Evolutionary conservation across 345 rosid genomes (phyloP), one percentile per base, ranked within the genome.

Genomic region (Acer saccharum): DNA sequence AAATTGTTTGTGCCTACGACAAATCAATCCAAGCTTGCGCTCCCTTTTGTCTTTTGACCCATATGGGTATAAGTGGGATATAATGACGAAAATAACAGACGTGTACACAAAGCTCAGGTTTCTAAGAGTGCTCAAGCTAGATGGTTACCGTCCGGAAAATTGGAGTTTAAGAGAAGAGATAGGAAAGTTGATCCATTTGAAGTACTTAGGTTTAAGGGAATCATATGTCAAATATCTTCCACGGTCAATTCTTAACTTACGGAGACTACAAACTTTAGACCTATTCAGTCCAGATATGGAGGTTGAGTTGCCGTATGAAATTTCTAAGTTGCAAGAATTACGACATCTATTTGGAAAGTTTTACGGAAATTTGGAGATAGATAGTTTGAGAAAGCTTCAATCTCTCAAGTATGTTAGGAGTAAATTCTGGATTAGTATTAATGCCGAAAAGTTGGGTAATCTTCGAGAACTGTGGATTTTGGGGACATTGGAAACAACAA

Each of bases 121-220:
- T 13, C 74, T 81, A 3, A 77, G 84, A 32, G 54, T 74, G 43
- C 16, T 81, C 11, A 78, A 81, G 10, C 71, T 77, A 67, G 81
- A 77, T 68, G 71, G 77, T 39, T 72, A 0, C 10, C 0, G 1
- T n/a, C 3, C 35, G 0, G 25, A 23, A 23, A 3, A 60, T 6
- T 6, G 10, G 73, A 70, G 71, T 14, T 77, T 80, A 27, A 60
- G 76, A 20, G 46, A 57, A 27, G 58, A 73, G 9, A 73, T 81
- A 21, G 81, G 78, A 20, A 20, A 25, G 35, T 74, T 81, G 60
- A 77, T n/a, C n/a, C n/a, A n/a, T n/a, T n/a, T n/a, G n/a, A n/a
- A n/a, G n/a, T 81, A 81, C 75, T 64, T 81, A 52, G 81, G 81
- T n/a, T 46, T 74, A 48, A 77, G 73, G 68, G 21, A 44, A 29